These are phyloP conservation scores for Russula griseocarnosa DNA, from an alignment of 768 basidiomycete species.

Conservation along the genomic window DNA sequence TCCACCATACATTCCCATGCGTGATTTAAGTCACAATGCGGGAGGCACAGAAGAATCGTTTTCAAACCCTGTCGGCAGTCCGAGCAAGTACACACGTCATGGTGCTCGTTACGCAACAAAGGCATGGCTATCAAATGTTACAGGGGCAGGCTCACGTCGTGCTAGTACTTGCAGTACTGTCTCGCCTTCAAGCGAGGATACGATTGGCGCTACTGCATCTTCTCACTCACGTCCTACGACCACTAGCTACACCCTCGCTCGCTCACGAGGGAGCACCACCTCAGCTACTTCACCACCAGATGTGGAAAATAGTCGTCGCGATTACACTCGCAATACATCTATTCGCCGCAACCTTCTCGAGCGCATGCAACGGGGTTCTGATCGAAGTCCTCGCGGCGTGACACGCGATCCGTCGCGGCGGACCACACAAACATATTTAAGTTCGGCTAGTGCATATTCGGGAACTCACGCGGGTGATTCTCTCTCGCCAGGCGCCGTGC, in stretches of 20 bases:
- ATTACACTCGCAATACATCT: conserved; percentile 46
- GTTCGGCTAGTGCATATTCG: conserved; percentile 24
- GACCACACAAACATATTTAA: conserved; percentile 17
- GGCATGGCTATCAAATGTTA: conserved; percentile 16
- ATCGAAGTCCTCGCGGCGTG: conserved; percentile 31
- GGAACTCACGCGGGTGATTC: conserved; percentile 16
- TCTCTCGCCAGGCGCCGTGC: not conserved
- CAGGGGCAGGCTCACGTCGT: conserved; percentile 1
- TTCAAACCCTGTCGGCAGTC: conserved; percentile 11
- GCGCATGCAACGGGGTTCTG: conserved; percentile 34
- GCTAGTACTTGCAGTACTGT: conserved; percentile 2
- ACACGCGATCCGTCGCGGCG: conserved; percentile 22
- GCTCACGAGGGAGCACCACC: conserved; percentile 15
- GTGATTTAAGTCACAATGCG: not conserved
- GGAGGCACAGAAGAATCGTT: not conserved
- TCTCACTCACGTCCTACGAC: conserved; percentile 5
- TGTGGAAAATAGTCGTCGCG: conserved; percentile 40
- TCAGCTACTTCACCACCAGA: conserved; percentile 17
- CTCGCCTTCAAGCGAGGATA: not conserved
- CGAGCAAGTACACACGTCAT: conserved; percentile 27
- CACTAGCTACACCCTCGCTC: not conserved
- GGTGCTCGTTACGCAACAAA: conserved; percentile 1
- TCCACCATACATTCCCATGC: conserved; percentile 31
- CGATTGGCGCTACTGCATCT: not conserved
- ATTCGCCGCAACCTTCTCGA: conserved; percentile 51